Conservation (phyloP, 805 yeast genomes). For the Ogataea ramenticola region DNA sequence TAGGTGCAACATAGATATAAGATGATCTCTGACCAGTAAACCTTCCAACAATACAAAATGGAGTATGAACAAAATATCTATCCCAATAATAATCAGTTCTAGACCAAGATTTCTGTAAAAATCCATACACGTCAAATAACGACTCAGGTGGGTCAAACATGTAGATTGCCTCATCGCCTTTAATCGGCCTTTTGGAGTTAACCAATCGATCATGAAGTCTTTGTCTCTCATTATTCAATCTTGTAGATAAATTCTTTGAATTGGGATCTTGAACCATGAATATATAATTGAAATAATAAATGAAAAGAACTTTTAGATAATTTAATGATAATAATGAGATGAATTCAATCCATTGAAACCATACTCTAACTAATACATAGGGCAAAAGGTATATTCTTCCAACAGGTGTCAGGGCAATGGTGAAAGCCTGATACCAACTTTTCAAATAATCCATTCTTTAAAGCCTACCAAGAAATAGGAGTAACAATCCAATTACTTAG, state of each 20-base stretch:
- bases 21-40: constrained; percentile 5
- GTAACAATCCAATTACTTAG: too few relatives aligned
- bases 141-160: constrained; percentile 19
- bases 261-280: constrained; percentile 18
- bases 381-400: constrained; percentile 20
- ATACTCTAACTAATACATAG: constrained; percentile 13
- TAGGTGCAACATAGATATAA: constrained; percentile 8
- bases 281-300: constrained; percentile 16
- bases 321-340: constrained; percentile 10
- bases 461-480: too few relatives aligned
- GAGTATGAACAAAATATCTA: constrained; percentile 30
- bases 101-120: constrained; percentile 18
- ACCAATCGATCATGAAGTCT: not conserved
- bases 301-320: constrained; percentile 10
- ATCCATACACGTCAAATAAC: constrained; percentile 7
- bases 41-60: constrained; percentile 21
- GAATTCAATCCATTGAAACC: constrained; percentile 14
- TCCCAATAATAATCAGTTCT: constrained; percentile 33
- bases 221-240: not conserved
- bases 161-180: constrained; percentile 6
- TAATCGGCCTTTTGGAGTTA: constrained; percentile 1
- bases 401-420: constrained; percentile 1
- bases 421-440: not conserved
- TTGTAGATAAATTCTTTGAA: constrained; percentile 8
- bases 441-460: constrained; percentile 2